phyloP scores from a whole-genome alignment of 352 stramenopile genomes.

The Pythium diclinum region DNA sequence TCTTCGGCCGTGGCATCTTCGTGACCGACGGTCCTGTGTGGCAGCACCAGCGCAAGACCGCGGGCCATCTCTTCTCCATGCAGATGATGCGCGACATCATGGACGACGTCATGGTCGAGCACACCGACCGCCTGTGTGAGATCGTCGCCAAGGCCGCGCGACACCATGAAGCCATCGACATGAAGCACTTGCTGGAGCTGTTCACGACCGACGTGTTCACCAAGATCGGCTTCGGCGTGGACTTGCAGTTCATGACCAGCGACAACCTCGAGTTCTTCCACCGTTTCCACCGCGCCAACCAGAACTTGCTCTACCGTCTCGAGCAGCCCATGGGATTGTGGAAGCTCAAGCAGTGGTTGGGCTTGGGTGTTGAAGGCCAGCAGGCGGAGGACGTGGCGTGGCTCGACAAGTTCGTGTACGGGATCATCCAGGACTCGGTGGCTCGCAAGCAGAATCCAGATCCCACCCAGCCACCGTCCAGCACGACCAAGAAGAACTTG shows the following conservation, averaged over 20 bases:
- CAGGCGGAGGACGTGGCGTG: slow-evolving; percentile 24
- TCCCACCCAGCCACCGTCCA: slow-evolving; percentile 2
- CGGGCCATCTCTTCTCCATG: slow-evolving; percentile 83
- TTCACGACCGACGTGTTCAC: slow-evolving; percentile 65
- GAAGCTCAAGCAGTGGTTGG: slow-evolving; percentile 39
- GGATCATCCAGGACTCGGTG: slow-evolving; percentile 19
- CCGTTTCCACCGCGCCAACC: slow-evolving; percentile 1
- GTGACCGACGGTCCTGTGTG: slow-evolving; percentile 37
- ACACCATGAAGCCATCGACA: slow-evolving; percentile 24
- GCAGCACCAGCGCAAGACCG: slow-evolving; percentile 67
- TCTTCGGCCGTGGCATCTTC: slow-evolving; percentile 68
- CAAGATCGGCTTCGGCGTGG: slow-evolving; percentile 50
- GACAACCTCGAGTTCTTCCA: slow-evolving; percentile 10
- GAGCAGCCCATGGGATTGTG: slow-evolving; percentile 35
- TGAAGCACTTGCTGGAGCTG: slow-evolving; percentile 45
- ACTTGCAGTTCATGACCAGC: slow-evolving; percentile 19
- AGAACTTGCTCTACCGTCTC: slow-evolving; percentile 3
- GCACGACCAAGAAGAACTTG: slow-evolving; percentile 10
- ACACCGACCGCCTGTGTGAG: slow-evolving; percentile 29
- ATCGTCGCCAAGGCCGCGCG: slow-evolving; percentile 16
- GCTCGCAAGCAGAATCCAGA: slow-evolving; percentile 2
- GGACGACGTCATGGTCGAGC: slow-evolving; percentile 34
- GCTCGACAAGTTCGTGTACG: slow-evolving; percentile 21
- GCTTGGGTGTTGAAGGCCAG: slow-evolving; percentile 32
- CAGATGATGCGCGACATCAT: slow-evolving; percentile 48